phyloP scores from a whole-genome alignment of 768 basidiomycete genomes.

The Auricularia heimuer region DNA sequence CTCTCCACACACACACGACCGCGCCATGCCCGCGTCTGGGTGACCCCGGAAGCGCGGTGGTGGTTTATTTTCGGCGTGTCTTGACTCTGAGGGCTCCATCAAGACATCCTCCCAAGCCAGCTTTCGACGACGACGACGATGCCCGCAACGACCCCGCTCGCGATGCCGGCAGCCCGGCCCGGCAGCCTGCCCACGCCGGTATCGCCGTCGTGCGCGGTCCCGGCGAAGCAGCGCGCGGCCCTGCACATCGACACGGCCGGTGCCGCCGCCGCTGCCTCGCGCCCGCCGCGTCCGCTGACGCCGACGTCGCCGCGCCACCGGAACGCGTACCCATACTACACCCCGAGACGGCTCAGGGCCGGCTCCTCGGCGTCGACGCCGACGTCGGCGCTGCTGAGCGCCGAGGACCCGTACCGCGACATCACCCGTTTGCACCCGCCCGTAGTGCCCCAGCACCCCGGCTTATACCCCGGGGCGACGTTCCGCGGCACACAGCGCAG shows the following conservation, averaged over 20 bases:
- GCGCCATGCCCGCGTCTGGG: too few relatives aligned
- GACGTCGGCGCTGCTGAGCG: not conserved
- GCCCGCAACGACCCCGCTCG: not conserved
- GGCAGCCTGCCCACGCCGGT: not conserved
- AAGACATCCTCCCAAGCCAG: too few relatives aligned
- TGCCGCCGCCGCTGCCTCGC: too few relatives aligned
- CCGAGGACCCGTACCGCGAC: conserved; percentile 48
- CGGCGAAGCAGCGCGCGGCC: not conserved
- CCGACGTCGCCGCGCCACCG: not conserved
- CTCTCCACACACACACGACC: too few relatives aligned
- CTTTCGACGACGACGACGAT: not conserved
- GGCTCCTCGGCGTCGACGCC: not conserved
- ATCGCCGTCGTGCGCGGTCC: not conserved
- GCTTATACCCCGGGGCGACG: conserved; percentile 77
- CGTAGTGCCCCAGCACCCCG: conserved; percentile 54
- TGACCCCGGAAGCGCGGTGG: too few relatives aligned
- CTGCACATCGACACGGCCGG: not conserved
- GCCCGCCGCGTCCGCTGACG: not conserved
- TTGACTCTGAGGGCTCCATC: too few relatives aligned
- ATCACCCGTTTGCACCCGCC: conserved; percentile 70
- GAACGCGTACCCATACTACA: not conserved
- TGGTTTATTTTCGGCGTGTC: not conserved
- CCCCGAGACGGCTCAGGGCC: not conserved
- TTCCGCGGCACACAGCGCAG: conserved; percentile 92
- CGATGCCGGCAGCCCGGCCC: not conserved